phyloP scores from a whole-genome alignment of 306 rosid genomes.

The Sesbania bispinosa region DNA sequence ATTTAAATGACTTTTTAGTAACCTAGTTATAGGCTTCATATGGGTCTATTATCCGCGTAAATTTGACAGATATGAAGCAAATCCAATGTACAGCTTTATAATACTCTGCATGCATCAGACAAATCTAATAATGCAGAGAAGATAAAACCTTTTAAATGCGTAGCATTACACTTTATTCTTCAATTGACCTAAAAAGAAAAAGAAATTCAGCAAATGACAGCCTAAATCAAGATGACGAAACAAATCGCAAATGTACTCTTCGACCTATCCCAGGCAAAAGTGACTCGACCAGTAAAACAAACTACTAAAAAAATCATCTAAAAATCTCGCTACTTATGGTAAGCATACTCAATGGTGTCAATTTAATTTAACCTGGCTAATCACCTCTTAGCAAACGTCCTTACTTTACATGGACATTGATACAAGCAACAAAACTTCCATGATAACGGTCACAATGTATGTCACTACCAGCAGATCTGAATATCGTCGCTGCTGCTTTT shows the following conservation, averaged over 20 bases:
- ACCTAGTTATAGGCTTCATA: neutral
- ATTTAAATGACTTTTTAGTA: neutral
- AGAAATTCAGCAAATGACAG: neutral
- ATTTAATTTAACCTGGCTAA: slow-evolving; percentile 36
- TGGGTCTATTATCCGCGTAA: neutral
- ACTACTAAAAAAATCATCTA: slow-evolving; percentile 1
- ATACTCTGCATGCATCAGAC: slow-evolving; percentile 11
- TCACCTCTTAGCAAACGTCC: slow-evolving; percentile 35
- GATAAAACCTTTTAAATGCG: neutral
- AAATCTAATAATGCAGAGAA: slow-evolving; percentile 1
- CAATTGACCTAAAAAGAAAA: neutral
- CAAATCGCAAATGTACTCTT: slow-evolving; percentile 19
- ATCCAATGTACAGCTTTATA: neutral
- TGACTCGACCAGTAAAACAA: slow-evolving; percentile 22
- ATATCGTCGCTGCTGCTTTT: slow-evolving; percentile 15
- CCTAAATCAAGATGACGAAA: neutral
- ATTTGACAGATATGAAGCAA: neutral
- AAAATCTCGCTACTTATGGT: slow-evolving; percentile 19
- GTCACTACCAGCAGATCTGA: slow-evolving; percentile 38
- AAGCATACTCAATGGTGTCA: slow-evolving; percentile 20
- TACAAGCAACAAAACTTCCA: slow-evolving; percentile 36
- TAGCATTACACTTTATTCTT: slow-evolving; percentile 11
- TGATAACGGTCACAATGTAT: slow-evolving; percentile 31
- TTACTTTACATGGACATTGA: slow-evolving; percentile 35
- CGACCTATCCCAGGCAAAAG: slow-evolving; percentile 4